Percentiles rank a stretch among this genome's conserved stretches.
These are phyloP conservation scores for Polyplosphaeria fusca DNA, from an alignment of 495 filamentous ascomycete species.

Conservation along the genomic window DNA sequence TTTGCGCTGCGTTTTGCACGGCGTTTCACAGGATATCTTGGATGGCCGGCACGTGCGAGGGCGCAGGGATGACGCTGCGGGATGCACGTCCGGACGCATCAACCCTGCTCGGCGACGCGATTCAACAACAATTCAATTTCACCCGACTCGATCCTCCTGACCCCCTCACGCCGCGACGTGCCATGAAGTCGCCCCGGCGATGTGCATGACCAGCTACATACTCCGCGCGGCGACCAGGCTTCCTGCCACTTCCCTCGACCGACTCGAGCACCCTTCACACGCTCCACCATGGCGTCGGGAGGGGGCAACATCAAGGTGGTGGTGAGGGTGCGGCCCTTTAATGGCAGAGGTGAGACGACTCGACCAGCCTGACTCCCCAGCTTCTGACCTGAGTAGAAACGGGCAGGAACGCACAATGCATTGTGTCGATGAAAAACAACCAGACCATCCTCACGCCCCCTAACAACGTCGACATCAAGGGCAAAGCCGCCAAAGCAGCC, in stretches of 20 bases:
- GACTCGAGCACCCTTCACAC: neutral
- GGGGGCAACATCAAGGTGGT: conserved; percentile 99
- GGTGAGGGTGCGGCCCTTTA: conserved; percentile 90
- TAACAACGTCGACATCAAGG: conserved; percentile 52
- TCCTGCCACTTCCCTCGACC: neutral
- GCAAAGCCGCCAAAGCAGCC: conserved; percentile 58
- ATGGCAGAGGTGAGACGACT: conserved; percentile 74
- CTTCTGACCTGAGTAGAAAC: no score
- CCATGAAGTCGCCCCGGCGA: conserved; percentile 26
- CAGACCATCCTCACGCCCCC: conserved; percentile 87
- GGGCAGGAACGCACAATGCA: conserved; percentile 91
- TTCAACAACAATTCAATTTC: conserved; percentile 11
- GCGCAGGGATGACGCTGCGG: neutral
- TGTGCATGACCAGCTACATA: conserved; percentile 2
- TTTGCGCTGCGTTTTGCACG: neutral
- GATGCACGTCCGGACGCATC: neutral
- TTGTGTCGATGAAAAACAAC: conserved; percentile 89
- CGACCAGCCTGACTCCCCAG: neutral
- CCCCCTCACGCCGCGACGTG: conserved; percentile 4
- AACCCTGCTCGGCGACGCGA: neutral
- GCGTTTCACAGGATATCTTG: no score
- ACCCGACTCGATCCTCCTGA: conserved; percentile 16
- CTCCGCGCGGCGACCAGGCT: conserved; percentile 25
- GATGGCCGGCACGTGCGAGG: neutral
- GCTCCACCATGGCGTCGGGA: conserved; percentile 66